A percentile compares a stretch with the other conserved stretches of the same genome.
These are phyloP conservation scores for Pichia gijzeniarum DNA, from an alignment of 805 yeast genomes.

Conservation along the genomic window DNA sequence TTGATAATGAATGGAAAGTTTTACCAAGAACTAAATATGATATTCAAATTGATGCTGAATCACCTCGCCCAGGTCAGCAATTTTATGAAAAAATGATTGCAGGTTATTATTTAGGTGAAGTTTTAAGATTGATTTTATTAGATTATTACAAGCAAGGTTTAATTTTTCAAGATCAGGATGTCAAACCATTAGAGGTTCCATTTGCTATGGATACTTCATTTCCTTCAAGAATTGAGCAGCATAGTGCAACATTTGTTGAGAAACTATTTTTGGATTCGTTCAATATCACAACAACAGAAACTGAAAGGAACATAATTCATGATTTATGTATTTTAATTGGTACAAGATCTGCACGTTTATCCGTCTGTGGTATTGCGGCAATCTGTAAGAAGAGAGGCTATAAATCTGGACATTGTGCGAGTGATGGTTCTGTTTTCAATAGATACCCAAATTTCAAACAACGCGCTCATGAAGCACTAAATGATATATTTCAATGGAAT, in stretches of 20 bases:
- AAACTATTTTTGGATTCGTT: conserved; percentile 55
- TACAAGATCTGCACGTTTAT: conserved; percentile 85
- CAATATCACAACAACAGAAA: conserved; percentile 56
- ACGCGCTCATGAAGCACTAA: conserved; percentile 81
- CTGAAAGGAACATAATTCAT: conserved; percentile 79
- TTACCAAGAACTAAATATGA: conserved; percentile 92
- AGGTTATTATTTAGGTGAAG: conserved; percentile 93
- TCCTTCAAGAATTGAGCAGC: conserved; percentile 83
- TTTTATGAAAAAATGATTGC: conserved; percentile 95
- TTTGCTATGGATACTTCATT: conserved; percentile 84
- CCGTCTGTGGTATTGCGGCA: conserved; percentile 94
- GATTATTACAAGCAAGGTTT: conserved; percentile 62
- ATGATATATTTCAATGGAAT: conserved; percentile 83
- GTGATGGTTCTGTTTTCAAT: conserved; percentile 95
- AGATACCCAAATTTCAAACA: conserved; percentile 87
- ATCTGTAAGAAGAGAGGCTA: conserved; percentile 80
- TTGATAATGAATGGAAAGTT: conserved; percentile 79
- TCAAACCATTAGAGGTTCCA: conserved; percentile 51
- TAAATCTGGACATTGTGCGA: conserved; percentile 80
- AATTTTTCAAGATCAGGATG: conserved; percentile 66
- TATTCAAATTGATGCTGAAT: conserved; percentile 66
- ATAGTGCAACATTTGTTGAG: conserved; percentile 71
- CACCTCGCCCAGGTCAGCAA: conserved; percentile 97
- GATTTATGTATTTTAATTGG: conserved; percentile 83
- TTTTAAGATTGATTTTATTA: conserved; percentile 70